phyloP scores from a whole-genome alignment of 768 basidiomycete genomes.

The Cyathus striatus region DNA sequence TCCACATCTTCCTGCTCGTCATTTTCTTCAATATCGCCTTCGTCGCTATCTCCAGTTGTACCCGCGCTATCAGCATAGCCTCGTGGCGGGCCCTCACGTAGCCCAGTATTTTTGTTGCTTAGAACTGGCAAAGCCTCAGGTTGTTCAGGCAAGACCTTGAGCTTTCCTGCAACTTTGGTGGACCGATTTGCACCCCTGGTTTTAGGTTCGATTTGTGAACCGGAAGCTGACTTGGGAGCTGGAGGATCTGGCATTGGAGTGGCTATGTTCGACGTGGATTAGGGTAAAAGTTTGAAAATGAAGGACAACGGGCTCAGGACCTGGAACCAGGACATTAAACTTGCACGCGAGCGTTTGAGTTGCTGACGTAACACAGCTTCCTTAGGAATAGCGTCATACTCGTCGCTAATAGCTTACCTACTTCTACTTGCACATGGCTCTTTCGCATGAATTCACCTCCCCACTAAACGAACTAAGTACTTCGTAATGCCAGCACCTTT shows the following conservation, averaged over 20 bases:
- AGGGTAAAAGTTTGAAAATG: background rate
- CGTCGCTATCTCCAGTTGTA: slow-evolving; percentile 47
- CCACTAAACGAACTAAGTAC: too few species aligned
- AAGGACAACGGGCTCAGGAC: too few species aligned
- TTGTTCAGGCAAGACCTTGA: slow-evolving; percentile 86
- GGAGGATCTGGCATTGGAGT: slow-evolving; percentile 10
- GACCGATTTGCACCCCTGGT: slow-evolving; percentile 71
- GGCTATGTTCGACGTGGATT: background rate
- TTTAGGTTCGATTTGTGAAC: slow-evolving; percentile 39
- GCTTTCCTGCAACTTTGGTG: slow-evolving; percentile 79
- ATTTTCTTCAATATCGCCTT: slow-evolving; percentile 60
- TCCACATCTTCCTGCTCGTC: slow-evolving; percentile 60
- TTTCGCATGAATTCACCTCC: too few species aligned
- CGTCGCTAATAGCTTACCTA: too few species aligned
- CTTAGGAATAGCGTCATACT: too few species aligned
- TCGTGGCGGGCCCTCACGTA: slow-evolving; percentile 21
- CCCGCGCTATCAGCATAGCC: slow-evolving; percentile 39
- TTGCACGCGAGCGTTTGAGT: too few species aligned
- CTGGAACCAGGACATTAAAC: too few species aligned
- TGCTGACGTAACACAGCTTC: too few species aligned
- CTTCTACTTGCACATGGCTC: too few species aligned
- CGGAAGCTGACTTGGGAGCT: slow-evolving; percentile 12
- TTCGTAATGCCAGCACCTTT: too few species aligned
- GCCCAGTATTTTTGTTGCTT: slow-evolving; percentile 14
- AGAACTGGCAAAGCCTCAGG: slow-evolving; percentile 48